A percentile compares a stretch with the other conserved stretches of the same genome.
Conservation (phyloP, 805 yeast species). For the Kluyveromyces siamensis region DNA sequence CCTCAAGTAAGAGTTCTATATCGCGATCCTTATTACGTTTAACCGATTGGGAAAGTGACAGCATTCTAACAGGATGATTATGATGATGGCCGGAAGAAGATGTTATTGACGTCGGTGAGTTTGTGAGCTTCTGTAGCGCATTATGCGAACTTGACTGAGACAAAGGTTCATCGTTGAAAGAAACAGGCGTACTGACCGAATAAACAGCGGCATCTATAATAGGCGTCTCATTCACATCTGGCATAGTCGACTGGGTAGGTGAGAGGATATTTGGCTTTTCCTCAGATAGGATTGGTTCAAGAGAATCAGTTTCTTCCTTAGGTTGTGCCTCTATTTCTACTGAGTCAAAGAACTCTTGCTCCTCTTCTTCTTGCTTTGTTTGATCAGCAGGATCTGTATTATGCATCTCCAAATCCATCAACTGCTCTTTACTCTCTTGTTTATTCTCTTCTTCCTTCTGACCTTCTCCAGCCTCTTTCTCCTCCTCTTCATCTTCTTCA, state of each 20-base stretch:
- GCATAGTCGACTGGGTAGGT: neutral
- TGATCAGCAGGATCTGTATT: neutral
- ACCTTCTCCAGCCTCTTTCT: neutral
- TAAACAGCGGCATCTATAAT: neutral
- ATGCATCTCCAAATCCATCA: neutral
- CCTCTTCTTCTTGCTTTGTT: neutral
- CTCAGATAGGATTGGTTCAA: neutral
- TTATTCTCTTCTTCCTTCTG: conserved; percentile 46
- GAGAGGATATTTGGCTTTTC: neutral
- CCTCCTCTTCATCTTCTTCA: conserved; percentile 59
- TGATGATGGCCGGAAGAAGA: neutral
- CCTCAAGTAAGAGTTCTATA: conserved; percentile 35
- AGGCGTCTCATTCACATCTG: neutral
- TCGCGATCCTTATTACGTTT: conserved; percentile 34
- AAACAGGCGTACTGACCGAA: neutral
- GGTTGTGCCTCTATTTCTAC: neutral
- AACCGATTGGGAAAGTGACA: conserved; percentile 19
- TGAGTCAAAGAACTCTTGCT: neutral
- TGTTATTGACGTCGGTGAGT: neutral
- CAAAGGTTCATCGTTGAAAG: neutral
- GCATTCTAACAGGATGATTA: neutral
- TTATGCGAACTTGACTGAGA: neutral
- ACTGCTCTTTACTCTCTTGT: neutral
- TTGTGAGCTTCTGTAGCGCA: neutral
- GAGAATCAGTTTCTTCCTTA: neutral